A percentile compares a stretch with the other conserved stretches of the same genome.
Evolutionary conservation across 2,329 filamentous ascomycete genomes (phyloP).

Genomic region (Pestalotiopsis sp.): DNA sequence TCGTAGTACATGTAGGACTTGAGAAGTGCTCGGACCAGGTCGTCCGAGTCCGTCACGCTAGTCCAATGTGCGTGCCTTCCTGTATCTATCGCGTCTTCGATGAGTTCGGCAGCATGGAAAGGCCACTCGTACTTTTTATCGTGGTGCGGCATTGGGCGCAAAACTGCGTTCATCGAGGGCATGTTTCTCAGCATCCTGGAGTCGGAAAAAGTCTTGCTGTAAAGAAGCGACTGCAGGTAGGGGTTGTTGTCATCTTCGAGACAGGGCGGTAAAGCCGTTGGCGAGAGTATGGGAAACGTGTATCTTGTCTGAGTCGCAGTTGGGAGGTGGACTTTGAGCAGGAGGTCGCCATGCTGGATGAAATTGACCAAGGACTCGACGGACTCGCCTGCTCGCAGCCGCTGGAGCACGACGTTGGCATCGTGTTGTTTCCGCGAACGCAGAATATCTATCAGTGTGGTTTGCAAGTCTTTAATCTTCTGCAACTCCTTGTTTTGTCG

Average conservation of each 20-base stretch:
- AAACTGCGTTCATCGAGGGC: background rate
- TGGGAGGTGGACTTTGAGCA: background rate
- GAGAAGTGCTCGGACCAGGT: background rate
- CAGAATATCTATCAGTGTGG: background rate
- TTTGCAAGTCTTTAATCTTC: background rate
- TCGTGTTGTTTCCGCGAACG: background rate
- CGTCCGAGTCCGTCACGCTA: background rate
- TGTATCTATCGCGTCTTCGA: background rate
- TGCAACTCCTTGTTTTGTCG: background rate
- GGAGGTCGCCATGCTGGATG: conserved; percentile 1
- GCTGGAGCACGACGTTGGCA: background rate
- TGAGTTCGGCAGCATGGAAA: conserved; percentile 3
- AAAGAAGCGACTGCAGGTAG: background rate
- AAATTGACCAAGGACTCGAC: background rate
- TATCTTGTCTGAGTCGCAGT: background rate
- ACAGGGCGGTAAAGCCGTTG: background rate
- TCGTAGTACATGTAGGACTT: background rate
- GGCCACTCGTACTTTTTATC: conserved; percentile 4
- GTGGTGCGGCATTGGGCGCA: background rate
- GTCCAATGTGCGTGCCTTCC: background rate
- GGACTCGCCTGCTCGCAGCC: conserved; percentile 1
- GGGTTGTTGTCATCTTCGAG: background rate
- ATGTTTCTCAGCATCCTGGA: background rate
- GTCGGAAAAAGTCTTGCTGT: background rate
- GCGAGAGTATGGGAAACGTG: background rate